Percentiles rank a stretch among this genome's conserved stretches.
Evolutionary conservation across 306 rosid genomes (phyloP).

Genomic region (Styphnolobium japonicum): DNA sequence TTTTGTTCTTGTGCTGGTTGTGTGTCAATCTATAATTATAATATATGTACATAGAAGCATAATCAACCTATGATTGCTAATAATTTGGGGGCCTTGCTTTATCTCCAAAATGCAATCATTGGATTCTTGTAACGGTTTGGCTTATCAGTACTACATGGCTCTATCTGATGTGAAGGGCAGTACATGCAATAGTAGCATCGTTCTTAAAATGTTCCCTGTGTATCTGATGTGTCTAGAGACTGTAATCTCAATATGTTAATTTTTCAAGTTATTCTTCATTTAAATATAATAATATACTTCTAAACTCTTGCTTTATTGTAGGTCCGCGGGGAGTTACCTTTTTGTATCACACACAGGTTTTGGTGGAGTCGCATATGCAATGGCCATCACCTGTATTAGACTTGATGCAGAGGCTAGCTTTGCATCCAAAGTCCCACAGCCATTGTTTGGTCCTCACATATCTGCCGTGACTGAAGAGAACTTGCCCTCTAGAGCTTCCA

Average conservation of each 20-base stretch:
- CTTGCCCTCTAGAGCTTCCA: conserved; percentile 47
- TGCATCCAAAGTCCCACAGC: conserved; percentile 42
- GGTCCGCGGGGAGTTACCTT: conserved; percentile 82
- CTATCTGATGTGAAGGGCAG: not conserved
- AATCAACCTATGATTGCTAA: not conserved
- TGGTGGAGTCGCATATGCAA: conserved; percentile 91
- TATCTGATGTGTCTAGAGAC: not conserved
- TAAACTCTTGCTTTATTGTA: conserved; percentile 37
- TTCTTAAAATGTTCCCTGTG: not conserved
- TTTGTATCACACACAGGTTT: conserved; percentile 89
- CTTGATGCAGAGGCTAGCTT: conserved; percentile 51
- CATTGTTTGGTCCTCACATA: conserved; percentile 36
- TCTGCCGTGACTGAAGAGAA: conserved; percentile 34
- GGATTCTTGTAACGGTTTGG: not conserved
- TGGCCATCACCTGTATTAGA: conserved; percentile 76
- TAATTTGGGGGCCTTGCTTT: not conserved
- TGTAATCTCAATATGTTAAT: not conserved
- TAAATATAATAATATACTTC: conserved; percentile 17
- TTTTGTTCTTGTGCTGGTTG: conserved; percentile 4
- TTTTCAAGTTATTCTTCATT: not conserved
- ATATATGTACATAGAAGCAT: not conserved
- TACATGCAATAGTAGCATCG: conserved; percentile 9
- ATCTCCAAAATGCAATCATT: not conserved
- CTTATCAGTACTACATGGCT: not conserved
- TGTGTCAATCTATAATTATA: not conserved